These are phyloP conservation scores for Saccharomycopsis crataegensis DNA, from an alignment of 1,139 yeast genomes.

Conservation along the genomic window DNA sequence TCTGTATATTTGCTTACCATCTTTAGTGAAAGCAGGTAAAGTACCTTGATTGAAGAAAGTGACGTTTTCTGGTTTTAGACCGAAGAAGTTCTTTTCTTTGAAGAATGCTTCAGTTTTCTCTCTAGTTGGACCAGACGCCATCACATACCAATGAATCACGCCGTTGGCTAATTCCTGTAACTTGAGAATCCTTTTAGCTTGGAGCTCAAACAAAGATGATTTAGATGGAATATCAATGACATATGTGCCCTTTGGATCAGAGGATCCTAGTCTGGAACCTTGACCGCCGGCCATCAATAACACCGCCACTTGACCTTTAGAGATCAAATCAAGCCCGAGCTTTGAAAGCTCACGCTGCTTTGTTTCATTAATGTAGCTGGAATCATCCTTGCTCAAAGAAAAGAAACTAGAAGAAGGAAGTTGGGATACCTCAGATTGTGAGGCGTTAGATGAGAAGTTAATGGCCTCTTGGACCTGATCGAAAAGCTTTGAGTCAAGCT, in stretches of 20 bases:
- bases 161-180: constrained; percentile 45
- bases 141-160: constrained; percentile 75
- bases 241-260: constrained; percentile 89
- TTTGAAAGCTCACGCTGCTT: constrained; percentile 7
- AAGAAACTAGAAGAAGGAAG: constrained; percentile 12
- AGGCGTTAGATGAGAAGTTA: constrained; percentile 1
- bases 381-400: constrained; percentile 15
- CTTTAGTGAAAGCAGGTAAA: constrained; percentile 74
- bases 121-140: constrained; percentile 94
- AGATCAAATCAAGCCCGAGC: constrained; percentile 61
- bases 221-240: constrained; percentile 78
- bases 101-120: constrained; percentile 70
- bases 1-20: constrained; percentile 65
- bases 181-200: constrained; percentile 74
- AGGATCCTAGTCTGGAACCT: constrained; percentile 89
- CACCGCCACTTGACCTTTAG: constrained; percentile 73
- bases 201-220: constrained; percentile 83
- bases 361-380: constrained; percentile 6
- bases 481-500: constrained; percentile 16
- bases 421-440: constrained; percentile 4
- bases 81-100: constrained; percentile 54
- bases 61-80: constrained; percentile 52
- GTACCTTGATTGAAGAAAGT: constrained; percentile 91
- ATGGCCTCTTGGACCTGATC: constrained; percentile 19
- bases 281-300: constrained; percentile 97